Conservation (phyloP, 2,329 filamentous ascomycete species). For the Capronia epimyces region DNA sequence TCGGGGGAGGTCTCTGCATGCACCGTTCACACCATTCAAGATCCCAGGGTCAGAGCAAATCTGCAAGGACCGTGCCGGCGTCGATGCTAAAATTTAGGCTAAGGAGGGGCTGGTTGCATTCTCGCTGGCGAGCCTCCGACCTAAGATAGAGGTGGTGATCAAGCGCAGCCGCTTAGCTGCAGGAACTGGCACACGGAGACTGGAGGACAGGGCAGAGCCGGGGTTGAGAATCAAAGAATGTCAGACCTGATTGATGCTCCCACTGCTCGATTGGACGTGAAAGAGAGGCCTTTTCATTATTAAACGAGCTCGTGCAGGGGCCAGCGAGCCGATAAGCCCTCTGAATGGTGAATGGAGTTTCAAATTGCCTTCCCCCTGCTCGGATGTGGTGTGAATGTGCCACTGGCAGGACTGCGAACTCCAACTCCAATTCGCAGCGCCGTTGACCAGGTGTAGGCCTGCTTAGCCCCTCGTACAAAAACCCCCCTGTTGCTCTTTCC, state of each 20-base stretch:
- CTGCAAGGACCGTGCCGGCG: slow-evolving; percentile 19
- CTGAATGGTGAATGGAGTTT: slow-evolving; percentile 5
- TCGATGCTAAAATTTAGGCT: slow-evolving; percentile 14
- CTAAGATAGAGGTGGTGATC: slow-evolving; percentile 12
- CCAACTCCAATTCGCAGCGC: too few relatives aligned
- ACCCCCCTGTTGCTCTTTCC: slow-evolving; percentile 2
- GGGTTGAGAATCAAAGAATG: not conserved
- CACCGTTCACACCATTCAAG: slow-evolving; percentile 5
- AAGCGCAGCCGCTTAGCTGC: slow-evolving; percentile 10
- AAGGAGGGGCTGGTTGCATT: slow-evolving; percentile 4
- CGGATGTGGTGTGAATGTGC: too few relatives aligned
- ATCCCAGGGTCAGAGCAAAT: not conserved
- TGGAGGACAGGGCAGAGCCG: not conserved
- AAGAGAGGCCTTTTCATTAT: too few relatives aligned
- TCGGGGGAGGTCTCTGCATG: not conserved
- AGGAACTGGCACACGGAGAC: slow-evolving; percentile 11
- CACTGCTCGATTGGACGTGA: not conserved
- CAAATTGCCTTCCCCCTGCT: slow-evolving; percentile 9
- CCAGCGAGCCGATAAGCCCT: not conserved
- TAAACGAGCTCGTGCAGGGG: not conserved
- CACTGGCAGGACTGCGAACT: too few relatives aligned
- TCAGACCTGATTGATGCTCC: not conserved
- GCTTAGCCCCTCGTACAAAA: too few relatives aligned
- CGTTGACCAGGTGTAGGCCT: too few relatives aligned
- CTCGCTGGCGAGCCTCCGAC: slow-evolving; percentile 1